Evolutionary conservation across 768 basidiomycete genomes (phyloP), one percentile per base, ranked within the genome.

Genomic region (Gloeopeniophorella convolvens): DNA sequence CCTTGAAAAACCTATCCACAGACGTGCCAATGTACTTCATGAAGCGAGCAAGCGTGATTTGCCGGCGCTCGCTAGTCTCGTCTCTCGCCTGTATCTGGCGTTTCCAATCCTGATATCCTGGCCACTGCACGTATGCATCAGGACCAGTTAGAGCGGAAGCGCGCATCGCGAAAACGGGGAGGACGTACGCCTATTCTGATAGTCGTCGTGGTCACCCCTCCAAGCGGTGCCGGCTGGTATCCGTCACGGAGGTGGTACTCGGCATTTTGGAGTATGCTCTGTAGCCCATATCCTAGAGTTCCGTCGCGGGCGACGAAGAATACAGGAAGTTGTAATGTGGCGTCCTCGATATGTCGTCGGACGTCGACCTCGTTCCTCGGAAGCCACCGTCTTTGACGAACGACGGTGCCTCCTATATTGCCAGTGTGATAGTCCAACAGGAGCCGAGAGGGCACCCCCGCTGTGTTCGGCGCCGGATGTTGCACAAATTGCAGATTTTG

Each of bases 371-470:
- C 42, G 12, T 54, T 35, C 3, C 24, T 18, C 5, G 52, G 52
- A 2, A n/a, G 7, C 52, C 52, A 54, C 44, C 52, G 52, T 5
- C 7, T 7, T 9, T 54, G 52, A 8, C 41, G 52, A 9, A 54
- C 35, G 2, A 54, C 26, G 2, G 46, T 43, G 7, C 52, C 52
- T 2, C 15, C 23, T 4, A 35, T 39, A 1, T 2, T 5, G 7
- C 5, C 0, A 21, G 24, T 4, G 20, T n/a, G 26, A 16, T 20
- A 36, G 23, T 55, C 54, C 12, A 55, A 6, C 1, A 28, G 32
- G 3, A 52, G 20, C 5, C 16, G n/a, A 6, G 4, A 5, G 11
- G 21, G 0, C 48, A 28, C 48, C 12, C 8, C 5, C 7, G 51
- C 39, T 7, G 13, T 8, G 20, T 35, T 45, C 26, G 30, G 34